These are phyloP conservation scores for Annona squamosa DNA, from an alignment of 164 flowering plant species.

Conservation along the genomic window DNA sequence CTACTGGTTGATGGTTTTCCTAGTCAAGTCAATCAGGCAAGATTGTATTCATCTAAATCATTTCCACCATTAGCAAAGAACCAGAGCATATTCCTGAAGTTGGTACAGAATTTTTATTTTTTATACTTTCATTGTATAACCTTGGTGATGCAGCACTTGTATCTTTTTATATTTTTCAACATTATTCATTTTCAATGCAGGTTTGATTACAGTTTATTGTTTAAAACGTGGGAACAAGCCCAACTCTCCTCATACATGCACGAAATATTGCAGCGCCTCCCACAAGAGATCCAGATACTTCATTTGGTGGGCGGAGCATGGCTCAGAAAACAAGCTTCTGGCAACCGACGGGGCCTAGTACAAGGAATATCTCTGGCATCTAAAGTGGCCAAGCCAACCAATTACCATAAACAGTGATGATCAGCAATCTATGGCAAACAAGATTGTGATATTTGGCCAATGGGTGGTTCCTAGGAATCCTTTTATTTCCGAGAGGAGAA, in stretches of 20 bases:
- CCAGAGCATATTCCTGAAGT: not conserved
- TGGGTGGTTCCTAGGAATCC: not conserved
- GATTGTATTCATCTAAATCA: not conserved
- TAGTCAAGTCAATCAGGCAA: too few relatives aligned
- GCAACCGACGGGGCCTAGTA: not conserved
- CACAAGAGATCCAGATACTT: not conserved
- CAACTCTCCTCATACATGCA: not conserved
- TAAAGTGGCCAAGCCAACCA: not conserved
- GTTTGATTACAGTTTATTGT: not conserved
- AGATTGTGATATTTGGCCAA: too few relatives aligned
- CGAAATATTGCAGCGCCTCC: not conserved
- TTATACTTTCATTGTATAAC: not conserved
- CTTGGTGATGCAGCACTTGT: too few relatives aligned
- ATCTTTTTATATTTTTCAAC: too few relatives aligned
- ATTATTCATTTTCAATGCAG: not conserved
- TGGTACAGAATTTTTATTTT: not conserved
- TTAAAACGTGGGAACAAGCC: not conserved
- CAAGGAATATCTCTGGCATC: not conserved
- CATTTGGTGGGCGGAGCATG: not conserved
- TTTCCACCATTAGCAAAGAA: not conserved
- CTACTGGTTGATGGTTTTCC: not conserved
- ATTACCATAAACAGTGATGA: not conserved
- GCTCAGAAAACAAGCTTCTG: not conserved
- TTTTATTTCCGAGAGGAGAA: not conserved
- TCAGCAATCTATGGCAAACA: not conserved